Evolutionary conservation across 2,329 filamentous ascomycete genomes (phyloP).

Genomic region (Biscogniauxia marginata): DNA sequence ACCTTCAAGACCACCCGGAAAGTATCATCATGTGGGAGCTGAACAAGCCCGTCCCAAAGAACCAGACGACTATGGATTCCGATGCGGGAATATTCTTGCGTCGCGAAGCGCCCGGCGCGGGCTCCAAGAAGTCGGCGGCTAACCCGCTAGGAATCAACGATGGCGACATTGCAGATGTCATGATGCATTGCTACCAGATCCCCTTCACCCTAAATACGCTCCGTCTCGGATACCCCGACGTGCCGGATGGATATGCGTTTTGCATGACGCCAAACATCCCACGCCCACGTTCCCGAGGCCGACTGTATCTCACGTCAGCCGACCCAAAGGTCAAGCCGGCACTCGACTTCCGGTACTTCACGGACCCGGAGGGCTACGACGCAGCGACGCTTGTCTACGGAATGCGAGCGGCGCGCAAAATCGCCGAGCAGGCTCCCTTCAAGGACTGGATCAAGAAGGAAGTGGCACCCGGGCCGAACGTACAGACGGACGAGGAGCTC

Average conservation of each 20-base stretch:
- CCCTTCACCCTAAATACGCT: constrained; percentile 85
- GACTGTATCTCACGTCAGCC: constrained; percentile 72
- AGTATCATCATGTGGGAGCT: constrained; percentile 71
- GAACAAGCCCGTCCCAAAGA: constrained; percentile 71
- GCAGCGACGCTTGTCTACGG: constrained; percentile 77
- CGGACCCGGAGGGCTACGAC: constrained; percentile 81
- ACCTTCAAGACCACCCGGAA: constrained; percentile 60
- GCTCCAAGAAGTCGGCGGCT: constrained; percentile 48
- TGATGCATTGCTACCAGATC: constrained; percentile 98
- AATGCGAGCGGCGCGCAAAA: constrained; percentile 72
- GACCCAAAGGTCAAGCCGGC: constrained; percentile 78
- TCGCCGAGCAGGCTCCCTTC: constrained; percentile 75
- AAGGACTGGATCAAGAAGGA: constrained; percentile 80
- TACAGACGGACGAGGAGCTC: constrained; percentile 76
- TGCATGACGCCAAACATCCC: constrained; percentile 94
- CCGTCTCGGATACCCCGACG: constrained; percentile 67
- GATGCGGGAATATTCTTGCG: constrained; percentile 88
- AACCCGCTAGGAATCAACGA: constrained; percentile 56
- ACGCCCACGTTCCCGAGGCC: constrained; percentile 73
- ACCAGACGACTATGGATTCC: constrained; percentile 88
- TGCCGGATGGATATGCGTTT: constrained; percentile 74
- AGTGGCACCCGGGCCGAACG: constrained; percentile 71
- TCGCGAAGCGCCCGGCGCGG: constrained; percentile 69
- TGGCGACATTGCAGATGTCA: constrained; percentile 76
- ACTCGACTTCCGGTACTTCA: constrained; percentile 88